Percentiles rank a stretch among this genome's conserved stretches.
phyloP scores from a whole-genome alignment of 2,329 filamentous ascomycete species.

The Alternaria atra region DNA sequence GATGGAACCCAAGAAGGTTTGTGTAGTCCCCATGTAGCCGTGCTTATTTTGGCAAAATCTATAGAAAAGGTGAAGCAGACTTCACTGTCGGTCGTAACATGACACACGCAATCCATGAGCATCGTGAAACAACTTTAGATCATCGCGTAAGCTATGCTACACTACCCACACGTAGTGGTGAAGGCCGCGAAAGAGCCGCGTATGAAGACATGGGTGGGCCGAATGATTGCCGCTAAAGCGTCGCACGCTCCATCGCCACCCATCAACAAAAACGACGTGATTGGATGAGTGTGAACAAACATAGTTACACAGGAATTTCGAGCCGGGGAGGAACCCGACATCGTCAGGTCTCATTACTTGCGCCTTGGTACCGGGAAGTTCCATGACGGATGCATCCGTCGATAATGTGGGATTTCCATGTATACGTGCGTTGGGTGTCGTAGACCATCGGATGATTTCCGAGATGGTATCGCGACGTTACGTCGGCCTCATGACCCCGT shows the following conservation, averaged over 20 bases:
- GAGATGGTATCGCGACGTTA: background rate
- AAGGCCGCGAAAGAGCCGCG: background rate
- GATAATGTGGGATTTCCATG: background rate
- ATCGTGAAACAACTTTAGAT: background rate
- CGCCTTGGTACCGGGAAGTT: background rate
- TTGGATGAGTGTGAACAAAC: background rate
- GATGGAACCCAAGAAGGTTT: background rate
- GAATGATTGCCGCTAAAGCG: background rate
- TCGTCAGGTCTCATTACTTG: background rate
- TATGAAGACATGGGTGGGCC: background rate
- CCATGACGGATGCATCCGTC: background rate
- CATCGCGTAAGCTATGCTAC: no score
- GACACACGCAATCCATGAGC: background rate
- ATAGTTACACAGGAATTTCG: background rate
- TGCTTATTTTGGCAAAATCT: background rate
- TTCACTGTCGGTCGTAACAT: background rate
- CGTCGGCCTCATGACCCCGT: background rate
- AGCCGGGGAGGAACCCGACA: background rate
- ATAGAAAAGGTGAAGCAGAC: background rate
- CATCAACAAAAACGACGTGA: background rate
- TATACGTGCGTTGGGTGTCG: background rate
- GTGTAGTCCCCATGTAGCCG: background rate
- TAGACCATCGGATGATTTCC: background rate
- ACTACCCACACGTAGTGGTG: background rate
- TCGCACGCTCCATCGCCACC: background rate